Percentiles rank a stretch among this genome's conserved stretches.
phyloP scores from a whole-genome alignment of 108 stramenopile species.

The Cyclotella choctawhatcheeana region DNA sequence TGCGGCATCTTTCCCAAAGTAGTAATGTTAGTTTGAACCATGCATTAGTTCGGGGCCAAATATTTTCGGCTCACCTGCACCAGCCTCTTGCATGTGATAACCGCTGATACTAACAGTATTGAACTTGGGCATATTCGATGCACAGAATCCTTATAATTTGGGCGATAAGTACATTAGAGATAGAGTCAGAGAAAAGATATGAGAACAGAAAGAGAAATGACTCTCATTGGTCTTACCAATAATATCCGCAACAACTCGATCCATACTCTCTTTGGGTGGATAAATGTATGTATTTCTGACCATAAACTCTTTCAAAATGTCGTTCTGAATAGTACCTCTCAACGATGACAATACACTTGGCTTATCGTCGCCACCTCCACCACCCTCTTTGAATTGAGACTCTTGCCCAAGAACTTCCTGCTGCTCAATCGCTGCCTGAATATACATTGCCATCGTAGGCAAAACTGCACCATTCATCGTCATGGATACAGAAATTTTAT shows the following conservation, averaged over 20 bases:
- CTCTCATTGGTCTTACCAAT: no score
- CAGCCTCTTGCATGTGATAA: constrained; percentile 99
- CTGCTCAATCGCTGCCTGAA: constrained; percentile 91
- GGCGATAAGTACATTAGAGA: no score
- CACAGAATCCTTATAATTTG: no score
- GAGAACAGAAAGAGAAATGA: neutral
- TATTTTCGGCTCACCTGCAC: constrained; percentile 55
- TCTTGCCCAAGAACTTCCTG: constrained; percentile 53
- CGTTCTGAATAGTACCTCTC: constrained; percentile 98
- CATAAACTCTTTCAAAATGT: constrained; percentile 98
- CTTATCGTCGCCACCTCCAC: constrained; percentile 21
- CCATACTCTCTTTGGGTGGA: constrained; percentile 90
- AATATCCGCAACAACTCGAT: constrained; percentile 90
- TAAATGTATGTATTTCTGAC: constrained; percentile 97
- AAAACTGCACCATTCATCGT: constrained; percentile 99
- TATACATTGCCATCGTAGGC: constrained; percentile 93
- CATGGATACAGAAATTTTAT: constrained; percentile 94
- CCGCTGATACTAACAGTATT: constrained; percentile 96
- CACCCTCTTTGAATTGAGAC: constrained; percentile 44
- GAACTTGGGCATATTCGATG: no score
- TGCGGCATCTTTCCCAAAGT: constrained; percentile 93
- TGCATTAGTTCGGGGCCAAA: neutral
- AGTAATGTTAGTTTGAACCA: neutral
- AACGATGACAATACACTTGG: constrained; percentile 62
- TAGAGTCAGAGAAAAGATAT: no score